Base-by-base conservation (phyloP, 495 filamentous ascomycete species). In the Penicillium lagena region DNA sequence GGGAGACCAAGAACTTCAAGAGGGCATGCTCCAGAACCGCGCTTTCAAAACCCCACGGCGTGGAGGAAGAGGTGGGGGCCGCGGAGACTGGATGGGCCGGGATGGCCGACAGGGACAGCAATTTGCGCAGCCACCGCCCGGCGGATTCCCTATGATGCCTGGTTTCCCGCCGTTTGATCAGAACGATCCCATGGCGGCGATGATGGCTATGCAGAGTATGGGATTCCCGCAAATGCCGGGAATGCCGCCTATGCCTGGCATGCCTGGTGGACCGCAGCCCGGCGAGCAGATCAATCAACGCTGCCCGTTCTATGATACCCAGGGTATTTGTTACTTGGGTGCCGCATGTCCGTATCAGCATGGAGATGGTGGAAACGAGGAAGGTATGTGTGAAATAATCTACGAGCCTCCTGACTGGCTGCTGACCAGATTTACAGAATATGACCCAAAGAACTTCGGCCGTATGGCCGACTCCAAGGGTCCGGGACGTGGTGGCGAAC, bases 241-340 rank as follows among this genome's bases (percentile, higher is more conserved):
- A 12, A 67, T 84, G 56, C 63, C 72, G 30, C 63, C 65, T 12
- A 68, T 78, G 58, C 62, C 67, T 9, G 66, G 66, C 35, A 60
- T 70, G 34, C 59, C 72, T 29, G 49, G 44, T 37, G 53, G 39
- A 22, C 45, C 49, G 10, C 63, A 64, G 39, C 60, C 61, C 39
- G 57, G 41, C 22, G 66, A 56, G 27, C 62, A 62, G 29, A 72
- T 71, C 43, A 68, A 66, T 43, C 71, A 81, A 57, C 75, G 83
- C 45, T 97, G 91, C 56, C 80, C 82, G 35, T 89, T 95, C 59
- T 97, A 89, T 58, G 90, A 96, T 49, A 80, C 76, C 1, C 89
- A 90, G 51, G 93, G 93, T 0, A 94, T 83, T 50, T 97, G 91
- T 55, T 79, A 85, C 29, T 64, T 83, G 38, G 89, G 89, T 2